Base-by-base conservation (phyloP, 2,329 filamentous ascomycete species). In the Verticillium dahliae region DNA sequence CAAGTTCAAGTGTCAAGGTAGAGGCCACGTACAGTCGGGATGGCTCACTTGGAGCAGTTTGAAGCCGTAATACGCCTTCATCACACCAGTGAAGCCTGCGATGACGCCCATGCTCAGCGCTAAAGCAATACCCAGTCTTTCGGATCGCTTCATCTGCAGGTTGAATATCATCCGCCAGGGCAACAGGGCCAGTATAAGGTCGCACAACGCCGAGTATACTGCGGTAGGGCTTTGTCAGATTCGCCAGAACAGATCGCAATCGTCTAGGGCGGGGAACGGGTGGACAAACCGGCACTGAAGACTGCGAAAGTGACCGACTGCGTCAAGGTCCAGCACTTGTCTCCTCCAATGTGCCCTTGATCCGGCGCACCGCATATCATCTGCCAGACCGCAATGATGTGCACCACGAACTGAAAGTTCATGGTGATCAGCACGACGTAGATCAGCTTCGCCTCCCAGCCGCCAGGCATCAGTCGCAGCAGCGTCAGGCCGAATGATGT, bases 401-500 rank as follows among this genome's bases (percentile, higher is more conserved):
- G 68, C 3, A 70, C 55, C 0, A 65, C 65, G 59, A 74, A 63
- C 33, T 69, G 61, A 0, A 71, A 13, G 62, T 74, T 74, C 59
- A 74, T 65, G 10, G 69, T 70, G 6, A 71, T 31, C 41, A 75
- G 70, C 18, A 71, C 66, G 52, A 68, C 67, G 73, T 72, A 74
- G 41, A 74, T 57, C 35, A 69, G 63, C 41, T 66, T 69, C 3
- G 37, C 31, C 14, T 59, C 45, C 56, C n/a, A 69, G 61, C 65
- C 69, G 67, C 33, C 70, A 67, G 38, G 62, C 65, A 22, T 69
- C 67, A 75, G 66, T 6, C 73, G 68, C 34, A 76, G 69, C 45
- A 76, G 67, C 6, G 73, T 75, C 22, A 76, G 63, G 10, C 69
- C 74, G 60, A 76, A 75, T 1, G 74, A 75, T 1, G 74, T 75